phyloP scores from a whole-genome alignment of 2,329 filamentous ascomycete genomes.

The Fusarium tuaranense region DNA sequence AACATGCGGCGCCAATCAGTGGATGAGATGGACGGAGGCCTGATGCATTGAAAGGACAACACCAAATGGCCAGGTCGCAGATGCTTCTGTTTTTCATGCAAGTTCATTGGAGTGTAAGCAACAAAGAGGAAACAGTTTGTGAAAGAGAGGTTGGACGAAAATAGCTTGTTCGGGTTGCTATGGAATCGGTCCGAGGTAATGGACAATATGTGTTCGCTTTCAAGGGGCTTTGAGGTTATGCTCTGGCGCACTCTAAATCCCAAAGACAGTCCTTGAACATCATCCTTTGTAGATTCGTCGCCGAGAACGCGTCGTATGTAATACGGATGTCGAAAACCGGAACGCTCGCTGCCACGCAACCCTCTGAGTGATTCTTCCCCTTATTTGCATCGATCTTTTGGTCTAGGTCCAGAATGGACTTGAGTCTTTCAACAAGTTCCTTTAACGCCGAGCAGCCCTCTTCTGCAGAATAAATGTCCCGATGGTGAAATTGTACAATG shows the following conservation, averaged over 20 bases:
- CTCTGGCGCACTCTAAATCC: neutral
- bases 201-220: neutral
- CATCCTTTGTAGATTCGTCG: neutral
- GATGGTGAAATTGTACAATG: slow-evolving; percentile 29
- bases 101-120: neutral
- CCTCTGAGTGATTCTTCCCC: slow-evolving; percentile 6
- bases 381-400: slow-evolving; percentile 7
- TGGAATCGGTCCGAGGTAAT: neutral
- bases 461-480: slow-evolving; percentile 22
- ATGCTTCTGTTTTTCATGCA: slow-evolving; percentile 4
- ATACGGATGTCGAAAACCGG: slow-evolving; percentile 5
- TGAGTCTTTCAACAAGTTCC: slow-evolving; percentile 24
- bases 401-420: slow-evolving; percentile 4
- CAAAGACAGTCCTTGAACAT: neutral
- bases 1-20: slow-evolving; percentile 28
- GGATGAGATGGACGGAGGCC: slow-evolving; percentile 11
- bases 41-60: slow-evolving; percentile 21
- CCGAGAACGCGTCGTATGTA: neutral
- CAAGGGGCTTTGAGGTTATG: neutral
- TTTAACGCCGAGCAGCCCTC: slow-evolving; percentile 34
- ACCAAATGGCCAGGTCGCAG: slow-evolving; percentile 6
- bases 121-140: neutral
- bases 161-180: slow-evolving; percentile 2
- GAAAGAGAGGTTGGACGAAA: neutral
- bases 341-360: neutral